Evolutionary conservation across 192 early-diverging fungal genomes (phyloP).

Genomic region (Backusella australiensis): DNA sequence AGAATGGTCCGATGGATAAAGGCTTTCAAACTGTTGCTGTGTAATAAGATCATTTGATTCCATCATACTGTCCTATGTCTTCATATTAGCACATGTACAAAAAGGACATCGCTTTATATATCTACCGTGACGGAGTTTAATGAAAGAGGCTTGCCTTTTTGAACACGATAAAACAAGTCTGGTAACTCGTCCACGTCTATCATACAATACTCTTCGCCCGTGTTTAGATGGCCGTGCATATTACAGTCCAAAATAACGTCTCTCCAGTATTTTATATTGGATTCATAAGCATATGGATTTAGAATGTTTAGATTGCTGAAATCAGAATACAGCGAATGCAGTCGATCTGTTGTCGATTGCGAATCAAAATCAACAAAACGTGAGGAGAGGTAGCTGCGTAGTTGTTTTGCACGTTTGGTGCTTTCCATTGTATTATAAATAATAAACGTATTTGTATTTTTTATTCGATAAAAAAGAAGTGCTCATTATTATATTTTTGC

Average conservation of each 20-base stretch:
- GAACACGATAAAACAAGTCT: constrained; percentile 12
- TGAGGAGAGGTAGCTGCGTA: constrained; percentile 14
- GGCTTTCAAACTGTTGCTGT: not conserved
- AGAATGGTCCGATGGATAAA: not conserved
- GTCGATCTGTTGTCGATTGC: constrained; percentile 15
- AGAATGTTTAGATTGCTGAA: constrained; percentile 42
- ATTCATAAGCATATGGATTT: constrained; percentile 42
- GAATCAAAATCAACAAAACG: constrained; percentile 24
- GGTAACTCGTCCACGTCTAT: constrained; percentile 1
- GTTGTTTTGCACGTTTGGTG: not conserved
- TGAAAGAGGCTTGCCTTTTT: constrained; percentile 17
- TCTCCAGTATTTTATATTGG: constrained; percentile 42
- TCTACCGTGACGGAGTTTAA: constrained; percentile 17
- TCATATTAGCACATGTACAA: not conserved
- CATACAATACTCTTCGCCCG: not conserved
- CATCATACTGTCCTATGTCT: not conserved
- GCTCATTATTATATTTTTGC: not conserved
- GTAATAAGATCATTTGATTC: not conserved
- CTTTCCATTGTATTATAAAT: not conserved
- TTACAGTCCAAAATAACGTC: constrained; percentile 36
- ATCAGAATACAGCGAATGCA: constrained; percentile 42
- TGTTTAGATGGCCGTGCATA: constrained; percentile 25
- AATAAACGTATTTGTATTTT: not conserved
- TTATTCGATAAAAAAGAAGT: not conserved
- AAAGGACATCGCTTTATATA: not conserved